These are phyloP conservation scores for Kregervanrija pseudodelftensis DNA, from an alignment of 805 yeast genomes.

Conservation along the genomic window DNA sequence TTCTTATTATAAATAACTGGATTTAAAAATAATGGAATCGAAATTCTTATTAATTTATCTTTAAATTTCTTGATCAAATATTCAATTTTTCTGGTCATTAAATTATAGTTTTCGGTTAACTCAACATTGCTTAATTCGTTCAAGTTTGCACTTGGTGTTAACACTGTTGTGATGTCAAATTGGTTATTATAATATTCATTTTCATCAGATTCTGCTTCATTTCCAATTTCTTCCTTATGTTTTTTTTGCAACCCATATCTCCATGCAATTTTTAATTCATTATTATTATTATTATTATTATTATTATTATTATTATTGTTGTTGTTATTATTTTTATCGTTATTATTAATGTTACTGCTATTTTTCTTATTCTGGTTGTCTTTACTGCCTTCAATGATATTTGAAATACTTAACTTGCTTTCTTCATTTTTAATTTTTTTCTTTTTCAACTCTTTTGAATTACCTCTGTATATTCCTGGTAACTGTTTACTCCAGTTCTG, in stretches of 20 bases:
- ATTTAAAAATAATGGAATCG: constrained; percentile 70
- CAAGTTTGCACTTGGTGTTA: constrained; percentile 59
- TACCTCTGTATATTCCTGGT: constrained; percentile 73
- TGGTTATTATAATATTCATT: constrained; percentile 50
- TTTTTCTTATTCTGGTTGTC: constrained; percentile 6
- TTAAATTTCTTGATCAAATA: constrained; percentile 33
- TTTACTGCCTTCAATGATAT: constrained; percentile 38
- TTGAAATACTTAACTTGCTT: constrained; percentile 60
- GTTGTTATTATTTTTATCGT: constrained; percentile 17
- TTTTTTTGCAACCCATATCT: constrained; percentile 57
- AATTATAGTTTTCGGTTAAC: constrained; percentile 17
- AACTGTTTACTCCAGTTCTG: constrained; percentile 57
- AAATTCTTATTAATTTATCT: constrained; percentile 51
- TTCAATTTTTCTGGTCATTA: constrained; percentile 36
- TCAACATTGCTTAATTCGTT: constrained; percentile 56
- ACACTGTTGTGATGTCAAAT: constrained; percentile 70
- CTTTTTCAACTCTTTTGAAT: constrained; percentile 58
- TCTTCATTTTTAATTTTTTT: constrained; percentile 50
- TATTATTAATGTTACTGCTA: background rate
- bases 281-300: constrained; percentile 7
- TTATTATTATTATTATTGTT: constrained; percentile 7
- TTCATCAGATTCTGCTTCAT: constrained; percentile 27
- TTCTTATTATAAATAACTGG: constrained; percentile 65
- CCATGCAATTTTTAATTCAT: constrained; percentile 87
- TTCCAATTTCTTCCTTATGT: constrained; percentile 4